Conservation (phyloP, 2,329 filamentous ascomycete species). For the Dactylonectria estremocensis region DNA sequence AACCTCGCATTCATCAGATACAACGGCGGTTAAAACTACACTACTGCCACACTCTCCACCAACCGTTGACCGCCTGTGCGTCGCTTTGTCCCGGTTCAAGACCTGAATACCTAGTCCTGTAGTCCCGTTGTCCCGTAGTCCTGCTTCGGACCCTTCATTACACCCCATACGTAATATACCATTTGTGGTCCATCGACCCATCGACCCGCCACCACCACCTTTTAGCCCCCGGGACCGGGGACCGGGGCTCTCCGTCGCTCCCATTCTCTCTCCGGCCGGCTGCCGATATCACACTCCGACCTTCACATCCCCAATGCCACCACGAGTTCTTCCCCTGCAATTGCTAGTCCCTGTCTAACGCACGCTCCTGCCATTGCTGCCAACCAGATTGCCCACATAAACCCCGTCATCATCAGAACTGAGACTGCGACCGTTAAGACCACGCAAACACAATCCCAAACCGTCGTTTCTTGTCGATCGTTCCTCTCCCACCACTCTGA, state of each 20-base stretch:
- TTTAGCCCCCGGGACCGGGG: conserved; percentile 37
- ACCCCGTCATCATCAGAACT: conserved; percentile 41
- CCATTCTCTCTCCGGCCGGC: conserved; percentile 32
- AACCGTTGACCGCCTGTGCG: conserved; percentile 23
- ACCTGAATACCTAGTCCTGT: too few relatives aligned
- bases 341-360: conserved; percentile 32
- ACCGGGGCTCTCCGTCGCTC: conserved; percentile 45
- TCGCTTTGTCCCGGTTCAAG: conserved; percentile 17
- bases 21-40: not conserved
- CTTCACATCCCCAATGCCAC: conserved; percentile 34
- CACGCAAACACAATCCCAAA: conserved; percentile 45
- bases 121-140: not conserved
- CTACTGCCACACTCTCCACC: not conserved
- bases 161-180: conserved; percentile 16
- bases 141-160: conserved; percentile 4
- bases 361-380: conserved; percentile 37
- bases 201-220: conserved; percentile 21
- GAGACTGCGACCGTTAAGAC: conserved; percentile 48
- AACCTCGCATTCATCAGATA: not conserved
- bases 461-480: conserved; percentile 40
- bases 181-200: conserved; percentile 16
- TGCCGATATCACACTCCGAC: conserved; percentile 22
- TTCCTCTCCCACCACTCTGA: conserved; percentile 55
- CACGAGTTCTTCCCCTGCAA: conserved; percentile 34
- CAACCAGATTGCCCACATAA: conserved; percentile 49